Percentiles rank a stretch among this genome's conserved stretches.
phyloP scores from a whole-genome alignment of 768 basidiomycete species.

The Lenzites betulinus region DNA sequence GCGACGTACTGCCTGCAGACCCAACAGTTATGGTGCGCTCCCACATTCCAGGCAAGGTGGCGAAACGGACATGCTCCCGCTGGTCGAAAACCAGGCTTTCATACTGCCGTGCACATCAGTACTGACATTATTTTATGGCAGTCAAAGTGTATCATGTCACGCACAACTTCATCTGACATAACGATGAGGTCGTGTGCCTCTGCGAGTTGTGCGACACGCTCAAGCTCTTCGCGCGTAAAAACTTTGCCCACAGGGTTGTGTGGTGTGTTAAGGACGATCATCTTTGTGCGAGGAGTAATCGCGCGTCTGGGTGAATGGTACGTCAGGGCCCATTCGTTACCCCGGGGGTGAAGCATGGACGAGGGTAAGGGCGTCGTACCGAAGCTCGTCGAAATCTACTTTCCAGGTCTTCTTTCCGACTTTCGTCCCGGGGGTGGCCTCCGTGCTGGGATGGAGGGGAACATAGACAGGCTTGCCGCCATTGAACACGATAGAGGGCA shows the following conservation, averaged over 20 bases:
- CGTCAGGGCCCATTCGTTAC: no score
- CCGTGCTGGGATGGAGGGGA: conserved; percentile 81
- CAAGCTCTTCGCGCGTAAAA: conserved; percentile 80
- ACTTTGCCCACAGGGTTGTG: conserved; percentile 99
- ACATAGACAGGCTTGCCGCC: conserved; percentile 92
- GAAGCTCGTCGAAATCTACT: conserved; percentile 84
- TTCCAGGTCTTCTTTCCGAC: conserved; percentile 79
- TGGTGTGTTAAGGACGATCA: conserved; percentile 93
- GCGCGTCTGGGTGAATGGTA: conserved; percentile 51
- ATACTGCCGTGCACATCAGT: conserved; percentile 54
- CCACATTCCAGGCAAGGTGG: conserved; percentile 97
- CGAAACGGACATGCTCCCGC: conserved; percentile 88
- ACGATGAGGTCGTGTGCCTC: conserved; percentile 90
- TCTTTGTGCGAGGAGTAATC: conserved; percentile 87
- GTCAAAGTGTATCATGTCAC: conserved; percentile 30
- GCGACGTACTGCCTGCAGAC: conserved; percentile 79
- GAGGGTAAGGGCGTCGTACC: no score
- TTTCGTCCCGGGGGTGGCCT: conserved; percentile 35
- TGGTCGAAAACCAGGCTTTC: conserved; percentile 89
- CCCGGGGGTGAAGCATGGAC: no score
- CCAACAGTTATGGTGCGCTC: conserved; percentile 94
- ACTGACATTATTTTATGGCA: neutral
- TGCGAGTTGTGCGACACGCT: conserved; percentile 81
- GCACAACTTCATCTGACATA: conserved; percentile 94
- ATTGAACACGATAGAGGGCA: conserved; percentile 90